Conservation (phyloP, 768 basidiomycete species). For the Sarcomyxa edulis region DNA sequence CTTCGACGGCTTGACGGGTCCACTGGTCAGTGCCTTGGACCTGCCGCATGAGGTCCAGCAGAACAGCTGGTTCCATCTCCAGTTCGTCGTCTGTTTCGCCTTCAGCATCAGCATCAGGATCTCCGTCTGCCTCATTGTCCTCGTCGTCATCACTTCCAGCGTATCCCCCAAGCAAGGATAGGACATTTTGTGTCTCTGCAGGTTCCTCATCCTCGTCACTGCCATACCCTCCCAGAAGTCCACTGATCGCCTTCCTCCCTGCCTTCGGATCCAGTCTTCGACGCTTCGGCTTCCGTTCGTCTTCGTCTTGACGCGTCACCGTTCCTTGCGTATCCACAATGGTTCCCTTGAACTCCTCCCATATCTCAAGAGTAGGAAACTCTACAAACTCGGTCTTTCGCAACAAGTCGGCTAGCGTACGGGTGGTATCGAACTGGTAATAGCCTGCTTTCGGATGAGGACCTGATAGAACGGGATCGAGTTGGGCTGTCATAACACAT, state of each 20-base stretch:
- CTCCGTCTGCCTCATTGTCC: constrained; percentile 11
- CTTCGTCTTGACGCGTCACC: constrained; percentile 26
- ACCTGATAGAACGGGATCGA: constrained; percentile 27
- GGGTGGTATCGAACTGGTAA: constrained; percentile 49
- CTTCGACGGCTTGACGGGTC: constrained; percentile 15
- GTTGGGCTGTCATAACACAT: constrained; percentile 51
- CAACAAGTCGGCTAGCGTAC: constrained; percentile 43
- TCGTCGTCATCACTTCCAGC: constrained; percentile 34
- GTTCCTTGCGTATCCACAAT: constrained; percentile 53
- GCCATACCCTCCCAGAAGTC: constrained; percentile 56
- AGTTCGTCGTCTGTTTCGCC: constrained; percentile 22
- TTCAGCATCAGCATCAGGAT: constrained; percentile 23
- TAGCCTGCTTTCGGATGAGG: constrained; percentile 32
- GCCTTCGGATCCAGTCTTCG: constrained; percentile 47
- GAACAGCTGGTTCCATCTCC: constrained; percentile 27
- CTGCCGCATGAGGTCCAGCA: constrained; percentile 30
- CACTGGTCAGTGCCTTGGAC: constrained; percentile 21
- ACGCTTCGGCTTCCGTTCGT: constrained; percentile 43
- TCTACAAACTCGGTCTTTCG: constrained; percentile 69
- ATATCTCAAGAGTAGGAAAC: constrained; percentile 78
- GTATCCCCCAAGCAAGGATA: constrained; percentile 38
- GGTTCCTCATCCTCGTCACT: constrained; percentile 36
- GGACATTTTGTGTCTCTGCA: constrained; percentile 22
- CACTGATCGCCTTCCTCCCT: constrained; percentile 51
- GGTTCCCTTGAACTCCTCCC: constrained; percentile 61